phyloP scores from a whole-genome alignment of 306 rosid species.

The Gleditsia sinensis region DNA sequence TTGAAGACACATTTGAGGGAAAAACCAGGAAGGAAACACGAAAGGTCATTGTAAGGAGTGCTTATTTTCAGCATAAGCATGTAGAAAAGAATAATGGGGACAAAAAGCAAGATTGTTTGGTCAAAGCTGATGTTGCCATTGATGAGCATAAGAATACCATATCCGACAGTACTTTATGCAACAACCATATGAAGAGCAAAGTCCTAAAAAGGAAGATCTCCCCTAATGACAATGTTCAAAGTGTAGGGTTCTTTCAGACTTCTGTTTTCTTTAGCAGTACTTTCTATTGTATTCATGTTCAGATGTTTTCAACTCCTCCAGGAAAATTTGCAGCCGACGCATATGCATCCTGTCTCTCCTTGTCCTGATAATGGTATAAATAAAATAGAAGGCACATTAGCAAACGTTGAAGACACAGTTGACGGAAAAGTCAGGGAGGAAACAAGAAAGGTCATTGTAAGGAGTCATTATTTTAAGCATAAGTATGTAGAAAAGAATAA shows the following conservation, averaged over 20 bases:
- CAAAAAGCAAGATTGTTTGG: slow-evolving; percentile 33
- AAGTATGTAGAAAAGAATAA: slow-evolving; percentile 48
- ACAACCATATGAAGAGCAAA: slow-evolving; percentile 37
- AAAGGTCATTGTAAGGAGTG: slow-evolving; percentile 72
- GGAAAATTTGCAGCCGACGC: slow-evolving; percentile 60
- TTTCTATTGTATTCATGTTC: slow-evolving; percentile 25
- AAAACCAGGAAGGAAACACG: slow-evolving; percentile 53
- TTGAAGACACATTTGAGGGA: slow-evolving; percentile 44
- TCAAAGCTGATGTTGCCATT: slow-evolving; percentile 31
- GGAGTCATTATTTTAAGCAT: slow-evolving; percentile 71
- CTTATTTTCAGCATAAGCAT: slow-evolving; percentile 64
- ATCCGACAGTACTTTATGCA: slow-evolving; percentile 39
- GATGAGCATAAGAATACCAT: slow-evolving; percentile 33
- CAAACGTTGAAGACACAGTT: slow-evolving; percentile 33
- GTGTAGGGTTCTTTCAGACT: slow-evolving; percentile 49
- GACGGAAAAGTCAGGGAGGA: slow-evolving; percentile 55
- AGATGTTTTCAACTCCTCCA: slow-evolving; percentile 44
- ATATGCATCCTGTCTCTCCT: slow-evolving; percentile 36
- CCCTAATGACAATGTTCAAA: slow-evolving; percentile 46
- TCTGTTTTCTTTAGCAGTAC: slow-evolving; percentile 19
- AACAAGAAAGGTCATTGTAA: slow-evolving; percentile 62
- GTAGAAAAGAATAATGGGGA: slow-evolving; percentile 42
- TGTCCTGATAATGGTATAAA: slow-evolving; percentile 51
- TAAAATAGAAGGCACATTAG: slow-evolving; percentile 20
- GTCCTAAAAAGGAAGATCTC: slow-evolving; percentile 63